Percentiles rank a stretch among this genome's conserved stretches.
Evolutionary conservation across 768 basidiomycete species (phyloP).

Genomic region (Xerocomellus intermedius): DNA sequence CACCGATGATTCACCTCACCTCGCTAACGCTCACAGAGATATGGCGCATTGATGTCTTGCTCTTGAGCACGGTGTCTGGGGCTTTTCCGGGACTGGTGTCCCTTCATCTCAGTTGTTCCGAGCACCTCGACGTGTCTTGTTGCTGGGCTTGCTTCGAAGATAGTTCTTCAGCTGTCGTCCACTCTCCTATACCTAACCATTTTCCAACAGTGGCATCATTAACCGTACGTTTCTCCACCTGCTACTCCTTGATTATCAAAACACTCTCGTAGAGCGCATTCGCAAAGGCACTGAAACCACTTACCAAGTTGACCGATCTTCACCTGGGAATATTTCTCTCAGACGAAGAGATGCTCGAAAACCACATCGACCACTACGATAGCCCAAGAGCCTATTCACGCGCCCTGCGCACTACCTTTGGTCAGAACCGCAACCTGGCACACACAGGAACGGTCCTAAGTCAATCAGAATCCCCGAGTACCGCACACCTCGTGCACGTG

Average conservation of each 20-base stretch:
- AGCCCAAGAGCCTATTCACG: constrained; percentile 23
- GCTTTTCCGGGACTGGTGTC: constrained; percentile 45
- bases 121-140: constrained; percentile 54
- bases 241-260: neutral
- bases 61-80: constrained; percentile 47
- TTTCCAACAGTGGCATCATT: constrained; percentile 43
- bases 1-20: constrained; percentile 37
- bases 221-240: constrained; percentile 44
- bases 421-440: neutral
- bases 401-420: constrained; percentile 9
- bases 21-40: constrained; percentile 51
- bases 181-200: constrained; percentile 62
- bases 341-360: constrained; percentile 45
- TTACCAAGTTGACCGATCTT: constrained; percentile 47
- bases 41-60: constrained; percentile 52
- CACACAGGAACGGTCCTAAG: constrained; percentile 19
- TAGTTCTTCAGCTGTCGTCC: constrained; percentile 48
- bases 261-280: constrained; percentile 38
- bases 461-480: constrained; percentile 21
- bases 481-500: constrained; percentile 9
- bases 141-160: constrained; percentile 69
- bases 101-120: constrained; percentile 58
- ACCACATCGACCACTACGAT: constrained; percentile 38
- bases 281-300: constrained; percentile 42
- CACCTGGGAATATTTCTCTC: constrained; percentile 67